Evolutionary conservation across 2,329 filamentous ascomycete genomes (phyloP), one percentile per base, ranked within the genome.

Genomic region (Talaromyces sp.): DNA sequence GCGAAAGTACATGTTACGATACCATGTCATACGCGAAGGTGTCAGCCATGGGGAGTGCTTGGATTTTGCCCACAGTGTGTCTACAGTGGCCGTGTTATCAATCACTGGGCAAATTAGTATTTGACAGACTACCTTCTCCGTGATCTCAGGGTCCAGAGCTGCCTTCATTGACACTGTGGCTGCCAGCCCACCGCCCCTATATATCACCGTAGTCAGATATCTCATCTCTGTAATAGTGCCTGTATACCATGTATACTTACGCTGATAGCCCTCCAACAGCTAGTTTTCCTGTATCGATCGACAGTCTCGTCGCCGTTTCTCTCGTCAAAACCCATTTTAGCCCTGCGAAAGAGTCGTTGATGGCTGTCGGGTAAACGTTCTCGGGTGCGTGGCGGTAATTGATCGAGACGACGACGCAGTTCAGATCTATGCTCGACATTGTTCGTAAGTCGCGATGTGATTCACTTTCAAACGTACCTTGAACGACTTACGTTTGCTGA

Each of bases 361-460:
- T 50, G 12, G 46, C 46, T 9, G 11, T 16, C 23, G 46, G 46
- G 31, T 50, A 50, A 50, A 23, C 9, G 31, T 50, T 23, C n/a
- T 50, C 46, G 46, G 46, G 46, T 31, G 46, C 46, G 31, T 50
- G 25, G 25, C 25, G 46, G 46, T 50, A 50, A n/a, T 50, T 50
- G 23, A 50, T 31, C 5, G 46, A 50, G 11, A 50, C 14, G 16
- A 50, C 46, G 25, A 31, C 25, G 25, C 46, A 50, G 25, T 50
- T 50, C 7, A 50, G 23, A 14, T 50, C 46, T 50, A 31, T n/a
- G 23, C n/a, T n/a, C n/a, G n/a, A n/a, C n/a, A n/a, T n/a, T n/a
- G n/a, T n/a, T n/a, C n/a, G n/a, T n/a, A n/a, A n/a, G n/a, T n/a
- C n/a, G n/a, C n/a, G n/a, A n/a, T n/a, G n/a, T n/a, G n/a, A n/a